These are phyloP conservation scores for Gossypium davidsonii DNA, from an alignment of 441 rosid genomes.

Conservation along the genomic window DNA sequence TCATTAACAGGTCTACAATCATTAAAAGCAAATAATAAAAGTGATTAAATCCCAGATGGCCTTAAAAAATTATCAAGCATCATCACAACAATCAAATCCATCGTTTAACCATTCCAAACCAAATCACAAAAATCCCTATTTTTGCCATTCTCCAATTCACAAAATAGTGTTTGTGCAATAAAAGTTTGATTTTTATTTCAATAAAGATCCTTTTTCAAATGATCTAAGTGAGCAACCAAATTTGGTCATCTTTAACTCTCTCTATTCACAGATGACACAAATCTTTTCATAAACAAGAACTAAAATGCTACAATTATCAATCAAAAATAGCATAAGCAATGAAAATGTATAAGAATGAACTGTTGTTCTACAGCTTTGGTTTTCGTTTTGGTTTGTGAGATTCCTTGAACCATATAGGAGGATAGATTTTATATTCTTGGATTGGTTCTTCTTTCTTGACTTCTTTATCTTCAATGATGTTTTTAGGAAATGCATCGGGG, in stretches of 20 bases:
- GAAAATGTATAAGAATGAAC: background rate
- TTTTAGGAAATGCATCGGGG: constrained; percentile 63
- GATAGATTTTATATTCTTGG: constrained; percentile 49
- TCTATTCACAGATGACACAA: background rate
- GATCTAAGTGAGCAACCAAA: background rate
- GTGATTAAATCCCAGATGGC: background rate
- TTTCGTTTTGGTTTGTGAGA: constrained; percentile 40
- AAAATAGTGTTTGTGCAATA: background rate
- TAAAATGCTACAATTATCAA: background rate
- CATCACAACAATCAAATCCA: background rate
- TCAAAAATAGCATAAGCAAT: background rate
- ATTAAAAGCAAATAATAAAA: background rate
- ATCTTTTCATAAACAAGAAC: background rate
- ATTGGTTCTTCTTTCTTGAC: constrained; percentile 35
- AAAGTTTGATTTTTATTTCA: background rate
- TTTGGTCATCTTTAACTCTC: background rate
- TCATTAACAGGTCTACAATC: background rate
- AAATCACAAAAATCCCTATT: background rate
- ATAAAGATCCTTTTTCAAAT: background rate
- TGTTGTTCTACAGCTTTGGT: constrained; percentile 44
- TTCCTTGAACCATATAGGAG: constrained; percentile 70
- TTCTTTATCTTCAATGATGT: constrained; percentile 36
- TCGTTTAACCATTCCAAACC: background rate
- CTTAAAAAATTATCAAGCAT: no score
- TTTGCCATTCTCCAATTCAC: background rate